Evolutionary conservation across 176 grass and related monocot genomes (phyloP), one percentile per base, ranked within the genome.

Genomic region (Stipa capillata): DNA sequence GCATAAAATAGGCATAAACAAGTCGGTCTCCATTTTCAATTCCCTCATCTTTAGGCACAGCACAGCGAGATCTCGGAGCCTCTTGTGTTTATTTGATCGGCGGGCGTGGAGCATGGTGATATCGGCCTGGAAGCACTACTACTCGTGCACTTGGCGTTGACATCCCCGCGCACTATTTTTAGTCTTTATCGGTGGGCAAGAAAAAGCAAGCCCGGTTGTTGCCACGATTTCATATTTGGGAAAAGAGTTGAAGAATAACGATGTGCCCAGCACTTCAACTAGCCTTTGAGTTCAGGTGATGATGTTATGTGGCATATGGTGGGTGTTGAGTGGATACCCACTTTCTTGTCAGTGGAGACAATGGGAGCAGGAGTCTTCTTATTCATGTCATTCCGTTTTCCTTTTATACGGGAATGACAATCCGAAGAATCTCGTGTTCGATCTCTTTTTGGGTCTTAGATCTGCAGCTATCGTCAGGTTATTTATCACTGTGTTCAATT

Each of bases 311-410:
- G 21, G 35, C 79, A 54, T 71, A 15, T 47, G 51, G 73, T 74
- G 62, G 58, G 37, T 69, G 39, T 27, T 61, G 63, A 72, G 65
- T 83, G 74, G 73, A 88, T 53, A 78, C 55, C 39, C 74, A 57
- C 65, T 48, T 82, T 82, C 55, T 76, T 76, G n/a, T n/a, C n/a
- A n/a, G 39, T 52, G 57, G 35, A 33, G 6, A 15, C 37, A 24
- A 33, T 14, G 47, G 6, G 17, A 50, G 31, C 33, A 49, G n/a
- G 33, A 3, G 6, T 35, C 23, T 27, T 71, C 68, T 57, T 33
- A 37, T 33, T 65, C 13, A 5, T 0, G 6, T 4, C 2, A 15
- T 52, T 62, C 53, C 32, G 29, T 58, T n/a, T 69, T 17, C 41
- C 24, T 67, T 51, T 18, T 29, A 11, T 49, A 33, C 13, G 21